Evolutionary conservation across 106 monocot species (phyloP), one percentile per base, ranked within the genome.

Genomic region (Cymbidium sinense): DNA sequence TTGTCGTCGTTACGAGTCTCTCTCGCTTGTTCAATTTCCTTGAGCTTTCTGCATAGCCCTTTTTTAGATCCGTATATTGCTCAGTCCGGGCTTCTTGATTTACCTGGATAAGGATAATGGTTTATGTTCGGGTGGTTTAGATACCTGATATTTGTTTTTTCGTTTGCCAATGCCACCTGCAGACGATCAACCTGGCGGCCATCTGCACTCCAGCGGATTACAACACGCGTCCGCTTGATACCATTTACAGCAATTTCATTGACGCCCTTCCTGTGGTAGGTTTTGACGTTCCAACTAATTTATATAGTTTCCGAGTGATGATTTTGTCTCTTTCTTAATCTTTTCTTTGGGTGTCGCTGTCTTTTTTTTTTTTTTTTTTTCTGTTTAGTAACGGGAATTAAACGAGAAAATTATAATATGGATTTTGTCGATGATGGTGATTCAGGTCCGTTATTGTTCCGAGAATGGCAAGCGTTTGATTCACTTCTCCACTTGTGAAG

Each of bases 151-250:
- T 30, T 17, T 33, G 67, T 23, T 33, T 36, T 71, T 71, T 35
- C 4, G 20, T 71, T 36, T 43, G 8, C 25, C 13, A 27, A 43
- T 35, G 25, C 15, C 33, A 9, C 34, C 35, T 71, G 79, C 82
- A 91, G 91, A 86, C 83, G 3, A 88, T 91, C 73, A 91, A 91
- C 64, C 80, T 91, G 74, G 91, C 91, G 7, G 91, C 91, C 39
- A 91, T 91, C 70, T 91, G 91, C 74, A 91, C 91, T 29, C 91
- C 91, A 29, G 91, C 91, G 10, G 91, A 91, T 64, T 91, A 91
- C 82, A 91, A 91, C 77, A 91, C 91, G 7, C 83, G 91, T 30
- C 91, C 91, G 0, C 88, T 91, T 20, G 91, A 91, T 50, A 91
- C 91, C 69, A 91, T 91, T 12, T 91, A 88, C 80, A 91, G 91